Base-by-base conservation (phyloP, 192 early-diverging fungal genomes). In the Dissophora globulifera region DNA sequence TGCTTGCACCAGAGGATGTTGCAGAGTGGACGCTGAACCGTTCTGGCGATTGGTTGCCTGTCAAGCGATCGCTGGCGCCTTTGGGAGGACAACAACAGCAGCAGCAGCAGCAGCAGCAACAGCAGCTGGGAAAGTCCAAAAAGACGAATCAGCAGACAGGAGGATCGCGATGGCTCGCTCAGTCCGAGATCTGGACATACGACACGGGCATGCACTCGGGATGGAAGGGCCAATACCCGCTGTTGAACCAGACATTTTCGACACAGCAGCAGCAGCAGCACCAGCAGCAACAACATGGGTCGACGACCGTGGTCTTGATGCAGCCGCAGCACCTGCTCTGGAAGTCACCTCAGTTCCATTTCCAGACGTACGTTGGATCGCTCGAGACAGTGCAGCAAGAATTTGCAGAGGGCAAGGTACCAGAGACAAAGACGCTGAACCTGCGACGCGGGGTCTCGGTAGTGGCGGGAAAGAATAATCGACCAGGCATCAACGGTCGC, bases 111-210 rank as follows among this genome's bases (percentile, higher is more conserved):
- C 40, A 45, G 23, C 52, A 33, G 22, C 22, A 26, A 15, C 33
- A 45, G 6, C 31, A 53, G 12, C 62, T 54, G 25, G 32, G 25
- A 7, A 75, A 60, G 32, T 1, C 41, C 1, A 65, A 60, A 26
- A 75, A 60, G 57, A 23, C 31, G n/a, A 11, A 40, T 35, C 56
- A 61, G 25, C 35, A 38, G 6, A 13, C 7, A 38, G 35, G 35
- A 9, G 35, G 49, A 7, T 69, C 54, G 26, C 62, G 69, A 4
- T 86, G 83, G 82, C 50, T 86, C 2, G 76, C 83, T 6, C 71
- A 84, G 60, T 83, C 82, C 10, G 86, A 88, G 50, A 86, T 86
- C 41, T 78, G 74, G 17, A 85, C 86, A 0, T 86, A 88, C 50
- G 72, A 76, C 29, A 76, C 49, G 43, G 72, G 72, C 16, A 76